Evolutionary conservation across 169 alveolate species (phyloP), one percentile per base, ranked within the genome.

Genomic region (Babesia ovis): DNA sequence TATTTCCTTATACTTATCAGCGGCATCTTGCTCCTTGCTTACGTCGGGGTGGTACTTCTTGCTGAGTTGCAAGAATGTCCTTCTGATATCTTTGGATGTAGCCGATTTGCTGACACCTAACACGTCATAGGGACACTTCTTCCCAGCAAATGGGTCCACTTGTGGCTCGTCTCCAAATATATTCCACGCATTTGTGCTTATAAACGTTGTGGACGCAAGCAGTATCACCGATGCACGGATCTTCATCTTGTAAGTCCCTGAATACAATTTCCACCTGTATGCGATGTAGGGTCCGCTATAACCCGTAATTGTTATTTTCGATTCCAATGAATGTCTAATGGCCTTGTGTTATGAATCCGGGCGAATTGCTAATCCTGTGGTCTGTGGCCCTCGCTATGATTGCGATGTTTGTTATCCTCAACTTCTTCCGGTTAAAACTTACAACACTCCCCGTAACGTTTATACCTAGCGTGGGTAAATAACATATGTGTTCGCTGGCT

Each of bases 31-130:
- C 53, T 87, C 91, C 74, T 85, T 91, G 77, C 84, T 90, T 22
- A 84, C 75, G 77, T 95, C 98, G 29, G 98, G 98, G 73, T 95
- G 98, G 59, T 88, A 92, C 84, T 93, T 91, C 67, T 85, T 80
- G 51, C 93, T 85, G 46, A 88, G 66, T 42, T 75, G 83, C 32
- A 85, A 60, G 74, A 93, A 97, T 37, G 99, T 97, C 75, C 94
- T 95, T 68, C 95, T 95, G 39, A 97, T 95, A 43, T 94, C 97
- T 41, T 89, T 90, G 23, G 86, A 74, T 5, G 91, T 83, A 46
- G 95, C 92, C 29, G 84, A 57, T 61, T 85, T 85, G 4, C 70
- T 34, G 51, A 92, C 90, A 1, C 95, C 95, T 23, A 92, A 61
- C 2, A 81, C 85, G 16, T 70, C 74, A 67, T 81, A 81, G 0